phyloP scores from a whole-genome alignment of 2,329 filamentous ascomycete species.

The Ascochyta rabiei region DNA sequence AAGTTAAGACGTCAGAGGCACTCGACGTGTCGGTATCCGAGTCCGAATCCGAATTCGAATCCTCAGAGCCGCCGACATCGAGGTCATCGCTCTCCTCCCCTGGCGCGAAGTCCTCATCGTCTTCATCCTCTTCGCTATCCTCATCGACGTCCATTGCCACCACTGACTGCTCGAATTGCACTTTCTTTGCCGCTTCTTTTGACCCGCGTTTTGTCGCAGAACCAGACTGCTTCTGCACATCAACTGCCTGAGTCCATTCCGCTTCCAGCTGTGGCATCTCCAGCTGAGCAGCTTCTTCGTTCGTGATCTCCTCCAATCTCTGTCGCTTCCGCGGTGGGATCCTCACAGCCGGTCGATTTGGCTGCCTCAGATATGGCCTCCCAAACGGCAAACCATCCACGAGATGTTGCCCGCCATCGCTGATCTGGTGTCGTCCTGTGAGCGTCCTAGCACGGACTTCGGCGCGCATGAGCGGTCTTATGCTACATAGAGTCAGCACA shows the following conservation, averaged over 20 bases:
- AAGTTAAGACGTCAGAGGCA: slow-evolving; percentile 28
- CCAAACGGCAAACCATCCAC: slow-evolving; percentile 88
- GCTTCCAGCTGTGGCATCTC: slow-evolving; percentile 5
- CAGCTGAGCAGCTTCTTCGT: slow-evolving; percentile 5
- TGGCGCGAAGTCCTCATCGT: slow-evolving; percentile 39
- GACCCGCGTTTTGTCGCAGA: background rate
- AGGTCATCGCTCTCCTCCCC: slow-evolving; percentile 21
- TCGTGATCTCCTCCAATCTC: slow-evolving; percentile 33
- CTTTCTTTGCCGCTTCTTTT: slow-evolving; percentile 20
- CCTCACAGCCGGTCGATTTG: slow-evolving; percentile 68
- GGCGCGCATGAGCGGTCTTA: slow-evolving; percentile 75
- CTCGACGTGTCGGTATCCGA: slow-evolving; percentile 33
- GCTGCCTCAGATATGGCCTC: slow-evolving; percentile 67
- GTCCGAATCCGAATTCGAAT: slow-evolving; percentile 20
- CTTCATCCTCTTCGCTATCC: slow-evolving; percentile 31
- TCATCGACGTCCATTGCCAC: slow-evolving; percentile 12
- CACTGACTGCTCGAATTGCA: slow-evolving; percentile 31
- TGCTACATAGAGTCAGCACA: slow-evolving; percentile 56
- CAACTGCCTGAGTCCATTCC: background rate
- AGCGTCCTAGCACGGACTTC: slow-evolving; percentile 76
- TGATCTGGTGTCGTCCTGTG: slow-evolving; percentile 81
- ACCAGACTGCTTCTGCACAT: background rate
- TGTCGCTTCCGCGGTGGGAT: slow-evolving; percentile 77
- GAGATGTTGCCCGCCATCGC: slow-evolving; percentile 76
- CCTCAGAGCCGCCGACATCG: slow-evolving; percentile 17